Conservation (phyloP, 2,329 filamentous ascomycete genomes). For the Ascochyta viciae-villosae region DNA sequence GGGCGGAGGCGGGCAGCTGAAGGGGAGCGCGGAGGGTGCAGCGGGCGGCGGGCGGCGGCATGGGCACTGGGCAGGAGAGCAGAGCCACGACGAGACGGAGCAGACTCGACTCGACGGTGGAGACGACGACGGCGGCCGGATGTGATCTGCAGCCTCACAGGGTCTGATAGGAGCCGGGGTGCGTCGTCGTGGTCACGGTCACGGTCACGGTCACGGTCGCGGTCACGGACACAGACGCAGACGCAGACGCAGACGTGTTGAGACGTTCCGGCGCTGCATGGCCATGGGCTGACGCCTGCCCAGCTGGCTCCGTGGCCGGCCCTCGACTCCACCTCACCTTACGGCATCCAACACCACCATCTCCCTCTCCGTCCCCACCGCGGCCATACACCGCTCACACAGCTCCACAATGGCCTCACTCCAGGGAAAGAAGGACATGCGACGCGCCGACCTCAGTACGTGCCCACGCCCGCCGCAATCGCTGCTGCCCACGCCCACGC, state of each 20-base stretch:
- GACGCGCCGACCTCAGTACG: constrained; percentile 75
- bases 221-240: no score
- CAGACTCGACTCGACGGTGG: not conserved
- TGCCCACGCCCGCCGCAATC: constrained; percentile 17
- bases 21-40: constrained; percentile 6
- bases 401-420: constrained; percentile 64
- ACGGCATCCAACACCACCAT: constrained; percentile 18
- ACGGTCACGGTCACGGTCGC: constrained; percentile 3
- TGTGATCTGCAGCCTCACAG: constrained; percentile 17
- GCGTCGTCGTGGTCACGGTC: not conserved
- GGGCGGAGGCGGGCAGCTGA: constrained; percentile 21
- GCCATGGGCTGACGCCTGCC: not conserved
- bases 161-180: constrained; percentile 13
- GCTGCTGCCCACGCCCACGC: not conserved
- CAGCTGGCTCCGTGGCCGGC: not conserved
- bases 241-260: constrained; percentile 12
- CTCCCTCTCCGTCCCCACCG: constrained; percentile 23
- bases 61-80: not conserved
- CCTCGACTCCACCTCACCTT: constrained; percentile 11
- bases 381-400: constrained; percentile 24
- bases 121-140: constrained; percentile 6
- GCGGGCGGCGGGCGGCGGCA: constrained; percentile 6
- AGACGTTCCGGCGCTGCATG: constrained; percentile 8
- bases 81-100: no score
- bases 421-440: constrained; percentile 70